A percentile compares a stretch with the other conserved stretches of the same genome.
Evolutionary conservation across 352 stramenopile genomes (phyloP).

Genomic region (Saprolegnia parasitica): DNA sequence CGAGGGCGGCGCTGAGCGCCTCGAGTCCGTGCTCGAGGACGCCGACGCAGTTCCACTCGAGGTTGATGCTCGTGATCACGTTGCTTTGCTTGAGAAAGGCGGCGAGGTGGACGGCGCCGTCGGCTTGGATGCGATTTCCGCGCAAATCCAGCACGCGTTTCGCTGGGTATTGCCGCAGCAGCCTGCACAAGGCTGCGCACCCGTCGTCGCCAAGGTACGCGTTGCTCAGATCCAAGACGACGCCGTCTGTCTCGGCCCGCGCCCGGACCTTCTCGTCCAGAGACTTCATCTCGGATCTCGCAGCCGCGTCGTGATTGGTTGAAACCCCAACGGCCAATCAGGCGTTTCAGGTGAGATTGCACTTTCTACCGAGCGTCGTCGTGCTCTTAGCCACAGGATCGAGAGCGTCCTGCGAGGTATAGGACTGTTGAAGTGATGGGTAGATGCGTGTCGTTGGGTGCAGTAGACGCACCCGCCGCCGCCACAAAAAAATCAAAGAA

Average conservation of each 20-base stretch:
- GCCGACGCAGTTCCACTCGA: slow-evolving; percentile 85
- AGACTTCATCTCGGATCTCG: neutral
- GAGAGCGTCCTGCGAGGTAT: no score
- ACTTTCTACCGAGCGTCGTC: neutral
- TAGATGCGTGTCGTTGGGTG: neutral
- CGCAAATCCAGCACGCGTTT: slow-evolving; percentile 57
- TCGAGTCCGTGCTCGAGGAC: slow-evolving; percentile 64
- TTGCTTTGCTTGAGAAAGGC: slow-evolving; percentile 49
- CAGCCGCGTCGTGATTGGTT: neutral
- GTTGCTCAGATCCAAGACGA: slow-evolving; percentile 67
- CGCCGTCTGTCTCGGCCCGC: slow-evolving; percentile 20
- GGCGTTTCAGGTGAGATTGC: neutral
- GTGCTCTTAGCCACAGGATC: no score
- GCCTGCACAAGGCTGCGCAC: slow-evolving; percentile 48
- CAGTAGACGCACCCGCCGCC: neutral
- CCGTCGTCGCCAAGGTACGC: slow-evolving; percentile 67
- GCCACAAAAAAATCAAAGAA: neutral
- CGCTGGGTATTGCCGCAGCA: slow-evolving; percentile 37
- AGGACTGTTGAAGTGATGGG: no score
- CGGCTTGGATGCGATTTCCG: slow-evolving; percentile 70
- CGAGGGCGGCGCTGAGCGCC: slow-evolving; percentile 52
- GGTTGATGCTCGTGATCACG: slow-evolving; percentile 44
- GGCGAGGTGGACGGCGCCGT: slow-evolving; percentile 47
- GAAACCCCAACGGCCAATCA: slow-evolving; percentile 3
- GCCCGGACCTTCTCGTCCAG: slow-evolving; percentile 18